Percentiles rank a stretch among this genome's conserved stretches.
Evolutionary conservation across 495 filamentous ascomycete species (phyloP).

Genomic region (Opeltia flavorubescens): DNA sequence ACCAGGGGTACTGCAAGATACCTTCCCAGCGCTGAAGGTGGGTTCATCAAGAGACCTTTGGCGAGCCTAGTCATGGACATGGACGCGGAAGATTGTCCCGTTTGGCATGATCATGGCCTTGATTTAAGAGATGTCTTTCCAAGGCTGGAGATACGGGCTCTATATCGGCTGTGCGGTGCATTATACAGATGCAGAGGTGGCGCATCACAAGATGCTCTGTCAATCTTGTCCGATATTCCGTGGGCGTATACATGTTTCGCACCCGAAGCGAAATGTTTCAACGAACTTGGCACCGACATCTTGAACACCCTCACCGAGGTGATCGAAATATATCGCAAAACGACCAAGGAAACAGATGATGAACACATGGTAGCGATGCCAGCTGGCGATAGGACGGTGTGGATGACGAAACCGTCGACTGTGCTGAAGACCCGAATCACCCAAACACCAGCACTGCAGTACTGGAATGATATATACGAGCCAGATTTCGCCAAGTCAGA

Average conservation of each 20-base stretch:
- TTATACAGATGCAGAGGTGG: slow-evolving; percentile 20
- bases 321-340: background rate
- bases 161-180: slow-evolving; percentile 4
- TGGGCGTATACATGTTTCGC: too few relatives aligned
- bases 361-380: background rate
- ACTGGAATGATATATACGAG: background rate
- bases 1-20: background rate
- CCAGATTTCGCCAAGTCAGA: background rate
- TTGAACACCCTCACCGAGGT: background rate
- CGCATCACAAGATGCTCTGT: slow-evolving; percentile 14
- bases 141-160: background rate
- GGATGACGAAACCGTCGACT: background rate
- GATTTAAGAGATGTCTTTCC: background rate
- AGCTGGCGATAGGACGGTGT: background rate
- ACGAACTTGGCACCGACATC: background rate
- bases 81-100: too few relatives aligned
- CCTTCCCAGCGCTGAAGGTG: background rate
- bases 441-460: background rate
- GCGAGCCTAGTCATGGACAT: slow-evolving; percentile 1
- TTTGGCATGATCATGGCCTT: background rate
- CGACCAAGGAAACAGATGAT: background rate
- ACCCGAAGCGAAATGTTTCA: background rate
- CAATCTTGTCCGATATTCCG: slow-evolving; percentile 8
- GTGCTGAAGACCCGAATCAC: background rate
- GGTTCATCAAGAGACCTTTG: background rate